Base-by-base conservation (phyloP, 179 eudicot species). In the Sideroxylon spinosum region DNA sequence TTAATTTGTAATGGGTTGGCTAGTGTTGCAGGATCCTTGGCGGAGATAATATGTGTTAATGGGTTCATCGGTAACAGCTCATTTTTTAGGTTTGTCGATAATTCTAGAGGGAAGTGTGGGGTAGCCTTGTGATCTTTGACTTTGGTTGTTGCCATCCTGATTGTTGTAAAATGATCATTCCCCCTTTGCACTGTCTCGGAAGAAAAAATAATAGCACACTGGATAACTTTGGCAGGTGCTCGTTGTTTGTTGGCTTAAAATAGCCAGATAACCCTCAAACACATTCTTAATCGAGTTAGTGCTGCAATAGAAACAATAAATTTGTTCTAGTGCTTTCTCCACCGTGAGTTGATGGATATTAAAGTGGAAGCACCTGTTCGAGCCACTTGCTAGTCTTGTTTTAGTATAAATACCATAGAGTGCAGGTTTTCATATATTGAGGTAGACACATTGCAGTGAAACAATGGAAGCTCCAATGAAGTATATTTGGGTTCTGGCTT, bases 401-500 rank as follows among this genome's bases (percentile, higher is more conserved):
- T 13, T 20, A 73, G 49, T 75, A 67, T 68, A 75, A 68, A 75
- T 9, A 26, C 65, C 29, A 53, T 46, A 49, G 59, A 68, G 60
- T 6, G 75, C 66, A 16, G 29, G 9, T 49, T 22, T 75, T 75
- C 68, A 26, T 74, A n/a, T 32, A 63, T 64, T 55, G 19, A 11
- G n/a, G 16, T 68, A 8, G 0, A 71, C 19, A 11, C 32, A 63
- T 20, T 26, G 10, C 2, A 73, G 60, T 19, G 28, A 65, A 55
- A 28, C 70, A 69, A 82, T 76, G 77, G 78, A 78, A 81, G 67
- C 52, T 68, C 56, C 72, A 75, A 75, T 84, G 86, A 81, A 80
- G 63, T 63, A 75, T 71, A 48, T 84, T 2, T 81, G 55, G 57
- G 55, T 84, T 48, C 29, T 84, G 0, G 84, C 71, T 6, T 4